These are phyloP conservation scores for Garcia nutans DNA, from an alignment of 345 rosid genomes.

Conservation along the genomic window DNA sequence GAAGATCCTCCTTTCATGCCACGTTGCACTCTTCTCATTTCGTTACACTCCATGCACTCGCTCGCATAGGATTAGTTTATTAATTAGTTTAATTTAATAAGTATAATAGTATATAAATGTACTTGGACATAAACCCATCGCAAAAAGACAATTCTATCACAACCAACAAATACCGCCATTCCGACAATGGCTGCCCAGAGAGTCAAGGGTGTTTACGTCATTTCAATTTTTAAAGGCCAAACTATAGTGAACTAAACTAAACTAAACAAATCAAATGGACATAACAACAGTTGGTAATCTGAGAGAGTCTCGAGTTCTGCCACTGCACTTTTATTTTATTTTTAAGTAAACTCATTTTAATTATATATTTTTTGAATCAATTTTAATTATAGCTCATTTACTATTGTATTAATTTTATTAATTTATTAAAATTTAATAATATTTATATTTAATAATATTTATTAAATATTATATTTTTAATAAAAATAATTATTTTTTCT, in stretches of 20 bases:
- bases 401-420: no score
- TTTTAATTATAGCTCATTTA: no score
- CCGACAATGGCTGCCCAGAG: neutral
- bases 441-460: no score
- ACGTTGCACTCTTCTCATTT: conserved; percentile 8
- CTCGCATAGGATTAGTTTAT: conserved; percentile 4
- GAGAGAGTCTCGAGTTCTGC: neutral
- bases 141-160: conserved; percentile 11
- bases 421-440: no score
- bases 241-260: no score
- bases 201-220: conserved; percentile 16
- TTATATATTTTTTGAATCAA: no score
- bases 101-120: neutral
- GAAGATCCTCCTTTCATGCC: conserved; percentile 27
- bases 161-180: neutral
- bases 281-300: neutral
- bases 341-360: no score
- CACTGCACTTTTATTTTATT: neutral
- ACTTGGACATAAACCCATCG: neutral
- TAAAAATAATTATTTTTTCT: no score
- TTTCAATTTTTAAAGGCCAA: neutral
- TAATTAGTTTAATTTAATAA: conserved; percentile 2
- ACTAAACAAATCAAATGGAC: neutral
- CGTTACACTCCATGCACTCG: neutral
- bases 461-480: no score